Evolutionary conservation across 1,139 yeast genomes (phyloP), one percentile per base, ranked within the genome.

Genomic region (Zygosaccharomyces pseudobailii): DNA sequence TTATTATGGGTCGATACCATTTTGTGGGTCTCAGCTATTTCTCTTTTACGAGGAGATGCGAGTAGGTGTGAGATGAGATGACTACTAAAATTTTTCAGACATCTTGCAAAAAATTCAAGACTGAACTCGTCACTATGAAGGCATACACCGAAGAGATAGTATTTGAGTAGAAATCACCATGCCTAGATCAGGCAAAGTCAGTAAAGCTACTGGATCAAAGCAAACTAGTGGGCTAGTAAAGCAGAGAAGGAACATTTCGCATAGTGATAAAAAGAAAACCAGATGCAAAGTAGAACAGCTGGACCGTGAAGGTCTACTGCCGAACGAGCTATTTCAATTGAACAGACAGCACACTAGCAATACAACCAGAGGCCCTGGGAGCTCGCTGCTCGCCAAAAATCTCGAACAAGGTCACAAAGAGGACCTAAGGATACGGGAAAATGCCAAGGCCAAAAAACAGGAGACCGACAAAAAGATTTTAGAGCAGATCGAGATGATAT

Each of bases 1-100:
- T 82, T 85, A 67, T 90, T 87, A 68, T 90, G 92, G 48, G 95
- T 86, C 3, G 96, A 88, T 30, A 86, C 89, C 97, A 92, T 90
- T 48, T 44, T 6, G 27, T 24, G 23, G 45, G 40, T 44, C 36
- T 34, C 19, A n/a, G 6, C n/a, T 13, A 24, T n/a, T 40, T 37
- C 42, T 42, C 30, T 36, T 30, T 36, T 20, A 17, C 9, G 13
- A 23, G 19, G 19, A 36, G n/a, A 46, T 37, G 50, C 44, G 43
- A 47, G 42, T n/a, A n/a, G 48, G 40, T 45, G 47, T 47, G 50
- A 45, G 48, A 42, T 45, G 47, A 36, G 38, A 38, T 31, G 32
- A 6, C 30, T 32, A 24, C 35, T 41, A 45, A 48, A 48, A 45
- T 45, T 48, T 48, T 48, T 43, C 34, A 24, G 10, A 17, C 27